These are phyloP conservation scores for Malassezia restricta DNA, from an alignment of 1,284 basidiomycete genomes.

Conservation along the genomic window DNA sequence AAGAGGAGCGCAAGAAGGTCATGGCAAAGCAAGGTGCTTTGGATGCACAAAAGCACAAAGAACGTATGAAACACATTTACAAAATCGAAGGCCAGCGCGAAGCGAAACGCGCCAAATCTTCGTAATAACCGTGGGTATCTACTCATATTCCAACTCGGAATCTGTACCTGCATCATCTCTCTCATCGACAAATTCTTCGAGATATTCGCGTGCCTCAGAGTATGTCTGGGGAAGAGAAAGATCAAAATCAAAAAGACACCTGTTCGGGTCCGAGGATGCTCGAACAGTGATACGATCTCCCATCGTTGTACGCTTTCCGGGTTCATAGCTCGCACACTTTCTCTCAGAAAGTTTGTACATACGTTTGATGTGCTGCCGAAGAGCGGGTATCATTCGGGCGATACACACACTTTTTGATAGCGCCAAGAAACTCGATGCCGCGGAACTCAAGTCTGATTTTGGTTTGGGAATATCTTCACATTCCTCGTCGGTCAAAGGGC, in stretches of 20 bases:
- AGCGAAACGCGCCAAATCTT: constrained; percentile 30
- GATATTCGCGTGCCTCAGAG: constrained; percentile 16
- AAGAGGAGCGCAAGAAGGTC: constrained; percentile 18
- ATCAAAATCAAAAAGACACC: not conserved
- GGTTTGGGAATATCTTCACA: not conserved
- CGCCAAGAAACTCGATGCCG: too few relatives aligned
- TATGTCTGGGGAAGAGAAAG: not conserved
- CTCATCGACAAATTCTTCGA: constrained; percentile 4
- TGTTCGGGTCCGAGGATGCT: not conserved
- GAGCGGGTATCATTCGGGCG: constrained; percentile 16
- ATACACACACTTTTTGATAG: too few relatives aligned
- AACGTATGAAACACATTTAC: constrained; percentile 37
- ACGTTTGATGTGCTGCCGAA: constrained; percentile 35
- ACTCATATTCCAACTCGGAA: constrained; percentile 2
- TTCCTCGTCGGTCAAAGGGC: constrained; percentile 17
- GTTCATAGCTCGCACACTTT: constrained; percentile 27
- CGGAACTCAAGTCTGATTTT: too few relatives aligned
- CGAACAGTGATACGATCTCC: not conserved
- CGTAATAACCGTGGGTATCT: not conserved
- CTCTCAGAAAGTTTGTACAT: constrained; percentile 31
- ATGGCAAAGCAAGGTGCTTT: constrained; percentile 20
- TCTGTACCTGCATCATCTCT: not conserved
- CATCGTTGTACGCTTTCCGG: constrained; percentile 1
- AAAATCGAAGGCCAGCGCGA: constrained; percentile 29
- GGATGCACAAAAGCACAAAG: constrained; percentile 31